Conservation (phyloP, 176 grass and related monocot genomes). For the Puccinellia tenuiflora region DNA sequence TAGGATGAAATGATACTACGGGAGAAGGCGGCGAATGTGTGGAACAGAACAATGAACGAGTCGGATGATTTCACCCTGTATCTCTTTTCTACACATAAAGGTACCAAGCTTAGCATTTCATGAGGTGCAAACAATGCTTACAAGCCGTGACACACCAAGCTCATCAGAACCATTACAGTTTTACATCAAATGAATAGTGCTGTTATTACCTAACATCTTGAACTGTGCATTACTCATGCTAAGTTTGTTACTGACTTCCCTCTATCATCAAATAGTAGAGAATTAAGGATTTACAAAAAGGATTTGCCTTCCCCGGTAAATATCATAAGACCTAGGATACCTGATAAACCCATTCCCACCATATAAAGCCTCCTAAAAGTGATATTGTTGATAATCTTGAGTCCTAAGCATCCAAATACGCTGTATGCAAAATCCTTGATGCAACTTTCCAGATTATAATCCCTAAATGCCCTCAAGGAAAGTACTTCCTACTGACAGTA, state of each 20-base stretch:
- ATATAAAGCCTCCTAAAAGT: not conserved
- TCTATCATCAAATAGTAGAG: not conserved
- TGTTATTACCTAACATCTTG: not conserved
- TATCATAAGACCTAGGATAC: not conserved
- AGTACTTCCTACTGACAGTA: slow-evolving; percentile 1
- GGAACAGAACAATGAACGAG: not conserved
- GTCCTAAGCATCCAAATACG: not conserved
- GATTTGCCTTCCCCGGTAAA: not conserved
- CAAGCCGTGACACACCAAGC: not conserved
- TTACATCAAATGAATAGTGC: not conserved
- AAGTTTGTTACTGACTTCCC: not conserved
- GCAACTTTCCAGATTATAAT: not conserved
- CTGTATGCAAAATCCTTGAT: not conserved
- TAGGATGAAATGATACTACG: not conserved
- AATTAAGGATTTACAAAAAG: not conserved
- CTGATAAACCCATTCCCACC: not conserved
- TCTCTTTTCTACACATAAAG: not conserved
- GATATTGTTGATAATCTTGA: not conserved
- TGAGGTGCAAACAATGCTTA: slow-evolving; percentile 17
- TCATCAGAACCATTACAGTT: not conserved
- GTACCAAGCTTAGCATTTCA: not conserved
- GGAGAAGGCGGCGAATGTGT: not conserved
- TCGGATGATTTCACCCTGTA: not conserved
- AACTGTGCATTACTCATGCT: not conserved
- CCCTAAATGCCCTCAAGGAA: not conserved